Evolutionary conservation across 768 basidiomycete genomes (phyloP).

Genomic region (Hebeloma cylindrosporum): DNA sequence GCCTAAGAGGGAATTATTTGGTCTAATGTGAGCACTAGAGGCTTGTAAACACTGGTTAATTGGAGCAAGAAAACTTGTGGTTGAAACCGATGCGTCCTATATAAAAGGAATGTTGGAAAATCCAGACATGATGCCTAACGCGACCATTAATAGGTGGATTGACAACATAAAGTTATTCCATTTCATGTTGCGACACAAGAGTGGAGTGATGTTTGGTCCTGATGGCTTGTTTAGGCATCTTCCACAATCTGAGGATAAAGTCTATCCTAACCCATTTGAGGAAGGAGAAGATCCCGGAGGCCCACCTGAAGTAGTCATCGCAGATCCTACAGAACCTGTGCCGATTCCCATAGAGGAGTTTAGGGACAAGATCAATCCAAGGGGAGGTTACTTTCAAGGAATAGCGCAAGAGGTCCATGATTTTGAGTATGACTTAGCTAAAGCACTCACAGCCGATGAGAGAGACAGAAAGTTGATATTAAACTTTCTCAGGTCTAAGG

Average conservation of each 20-base stretch:
- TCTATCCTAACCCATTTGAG: neutral
- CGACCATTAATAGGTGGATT: slow-evolving; percentile 18
- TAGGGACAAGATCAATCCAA: neutral
- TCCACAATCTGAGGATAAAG: slow-evolving; percentile 17
- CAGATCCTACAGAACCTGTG: slow-evolving; percentile 8
- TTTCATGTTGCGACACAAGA: slow-evolving; percentile 13
- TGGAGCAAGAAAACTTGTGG: slow-evolving; percentile 28
- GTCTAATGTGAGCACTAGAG: slow-evolving; percentile 28
- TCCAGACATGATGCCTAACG: slow-evolving; percentile 30
- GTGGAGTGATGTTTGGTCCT: slow-evolving; percentile 4
- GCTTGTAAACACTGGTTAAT: slow-evolving; percentile 23
- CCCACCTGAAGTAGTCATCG: slow-evolving; percentile 25
- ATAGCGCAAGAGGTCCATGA: too few species aligned
- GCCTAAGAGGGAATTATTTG: slow-evolving; percentile 41
- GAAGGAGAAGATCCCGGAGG: slow-evolving; percentile 15
- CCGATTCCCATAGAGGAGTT: slow-evolving; percentile 17
- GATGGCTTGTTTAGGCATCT: slow-evolving; percentile 15
- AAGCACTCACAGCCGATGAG: too few species aligned
- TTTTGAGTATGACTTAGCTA: too few species aligned
- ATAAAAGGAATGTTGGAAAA: slow-evolving; percentile 19
- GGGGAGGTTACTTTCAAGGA: neutral
- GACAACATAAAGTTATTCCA: slow-evolving; percentile 13
- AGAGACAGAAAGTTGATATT: too few species aligned
- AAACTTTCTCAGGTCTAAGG: too few species aligned
- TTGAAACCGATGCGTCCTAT: slow-evolving; percentile 9